A percentile compares a stretch with the other conserved stretches of the same genome.
Conservation (phyloP, 2,329 filamentous ascomycete species). For the Byssoonygena ceratinophila region DNA sequence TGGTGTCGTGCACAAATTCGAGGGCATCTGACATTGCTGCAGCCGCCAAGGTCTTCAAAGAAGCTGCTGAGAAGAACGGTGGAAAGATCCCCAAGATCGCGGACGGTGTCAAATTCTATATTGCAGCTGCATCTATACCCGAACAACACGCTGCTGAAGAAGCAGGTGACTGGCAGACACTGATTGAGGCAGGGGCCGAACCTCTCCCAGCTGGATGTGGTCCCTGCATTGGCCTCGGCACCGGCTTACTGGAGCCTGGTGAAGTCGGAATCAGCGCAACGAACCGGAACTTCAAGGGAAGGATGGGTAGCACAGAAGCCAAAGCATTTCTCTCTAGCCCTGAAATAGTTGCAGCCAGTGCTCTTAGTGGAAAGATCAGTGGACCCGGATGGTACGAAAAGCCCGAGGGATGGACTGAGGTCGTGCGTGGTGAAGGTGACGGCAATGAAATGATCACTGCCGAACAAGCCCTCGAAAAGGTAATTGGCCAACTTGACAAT, state of each 20-base stretch:
- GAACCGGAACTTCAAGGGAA: conserved; percentile 85
- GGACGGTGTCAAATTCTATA: conserved; percentile 70
- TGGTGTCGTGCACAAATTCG: conserved; percentile 84
- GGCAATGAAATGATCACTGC: conserved; percentile 58
- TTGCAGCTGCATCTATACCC: conserved; percentile 69
- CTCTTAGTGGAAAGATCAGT: conserved; percentile 45
- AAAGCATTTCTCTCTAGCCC: conserved; percentile 81
- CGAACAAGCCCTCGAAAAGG: conserved; percentile 59
- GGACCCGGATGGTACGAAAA: conserved; percentile 70
- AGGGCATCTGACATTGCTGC: conserved; percentile 69
- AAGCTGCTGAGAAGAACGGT: conserved; percentile 52
- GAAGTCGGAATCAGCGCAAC: conserved; percentile 75
- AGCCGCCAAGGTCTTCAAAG: conserved; percentile 74
- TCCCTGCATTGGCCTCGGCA: conserved; percentile 75
- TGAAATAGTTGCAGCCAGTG: conserved; percentile 85
- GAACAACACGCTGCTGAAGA: conserved; percentile 72
- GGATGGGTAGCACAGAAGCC: conserved; percentile 71
- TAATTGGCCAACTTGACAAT: conserved; percentile 58
- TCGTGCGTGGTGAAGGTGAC: conserved; percentile 59
- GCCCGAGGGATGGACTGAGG: conserved; percentile 54
- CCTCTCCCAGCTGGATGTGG: conserved; percentile 64
- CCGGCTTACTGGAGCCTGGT: conserved; percentile 68
- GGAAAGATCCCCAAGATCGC: conserved; percentile 61
- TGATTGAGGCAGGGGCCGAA: conserved; percentile 69
- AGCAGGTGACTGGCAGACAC: conserved; percentile 71